phyloP scores from a whole-genome alignment of 805 yeast species.

The Torulaspora quercuum region DNA sequence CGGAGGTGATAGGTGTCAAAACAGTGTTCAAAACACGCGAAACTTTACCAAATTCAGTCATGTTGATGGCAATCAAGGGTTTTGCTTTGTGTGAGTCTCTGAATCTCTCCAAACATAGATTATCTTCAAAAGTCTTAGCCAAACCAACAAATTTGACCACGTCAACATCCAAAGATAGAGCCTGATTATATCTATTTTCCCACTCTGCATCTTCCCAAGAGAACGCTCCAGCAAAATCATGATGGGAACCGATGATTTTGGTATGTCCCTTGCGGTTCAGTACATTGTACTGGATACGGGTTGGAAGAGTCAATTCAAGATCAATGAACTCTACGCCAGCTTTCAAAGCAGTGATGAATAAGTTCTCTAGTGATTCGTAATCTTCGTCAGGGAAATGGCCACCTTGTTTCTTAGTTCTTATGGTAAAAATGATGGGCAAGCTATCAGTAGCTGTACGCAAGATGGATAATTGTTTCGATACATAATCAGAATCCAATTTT shows the following conservation, averaged over 20 bases:
- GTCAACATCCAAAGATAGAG: constrained; percentile 62
- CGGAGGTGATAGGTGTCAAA: constrained; percentile 83
- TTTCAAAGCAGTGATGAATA: constrained; percentile 62
- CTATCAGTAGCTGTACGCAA: constrained; percentile 56
- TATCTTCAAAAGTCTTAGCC: constrained; percentile 64
- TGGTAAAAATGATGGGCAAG: constrained; percentile 79
- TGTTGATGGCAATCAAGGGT: constrained; percentile 82
- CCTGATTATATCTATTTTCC: constrained; percentile 68
- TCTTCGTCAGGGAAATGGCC: constrained; percentile 71
- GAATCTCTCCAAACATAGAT: constrained; percentile 67
- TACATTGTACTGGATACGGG: constrained; percentile 49
- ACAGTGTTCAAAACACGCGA: constrained; percentile 72
- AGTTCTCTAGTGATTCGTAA: constrained; percentile 43
- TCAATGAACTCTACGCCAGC: constrained; percentile 80
- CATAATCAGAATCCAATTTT: constrained; percentile 49
- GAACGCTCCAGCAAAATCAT: constrained; percentile 61
- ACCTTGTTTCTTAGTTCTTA: constrained; percentile 77
- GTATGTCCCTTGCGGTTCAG: constrained; percentile 56
- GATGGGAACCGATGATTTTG: constrained; percentile 77
- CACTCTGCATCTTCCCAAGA: constrained; percentile 71
- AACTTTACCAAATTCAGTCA: constrained; percentile 71
- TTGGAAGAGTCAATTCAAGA: constrained; percentile 69
- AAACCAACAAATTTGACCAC: constrained; percentile 79
- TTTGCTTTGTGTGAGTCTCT: constrained; percentile 47
- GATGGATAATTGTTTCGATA: constrained; percentile 68